Evolutionary conservation across 2,329 filamentous ascomycete species (phyloP).

Genomic region (Talaromyces funiculosus): DNA sequence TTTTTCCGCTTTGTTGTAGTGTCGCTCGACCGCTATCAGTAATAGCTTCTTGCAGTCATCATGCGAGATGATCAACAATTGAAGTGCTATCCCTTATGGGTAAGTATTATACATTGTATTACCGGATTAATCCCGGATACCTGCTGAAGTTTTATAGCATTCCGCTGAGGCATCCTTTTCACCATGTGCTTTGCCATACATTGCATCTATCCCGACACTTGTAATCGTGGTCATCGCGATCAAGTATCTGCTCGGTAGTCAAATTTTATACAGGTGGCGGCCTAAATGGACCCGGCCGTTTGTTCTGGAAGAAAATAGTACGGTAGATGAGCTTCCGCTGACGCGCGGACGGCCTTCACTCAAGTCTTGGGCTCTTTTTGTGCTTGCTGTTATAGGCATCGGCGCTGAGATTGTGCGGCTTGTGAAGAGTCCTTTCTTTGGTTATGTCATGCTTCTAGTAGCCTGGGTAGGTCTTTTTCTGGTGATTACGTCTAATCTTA

Average conservation of each 20-base stretch:
- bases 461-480: conserved; percentile 28
- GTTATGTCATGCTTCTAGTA: conserved; percentile 17
- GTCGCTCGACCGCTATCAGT: background rate
- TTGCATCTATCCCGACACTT: conserved; percentile 26
- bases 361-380: conserved; percentile 36
- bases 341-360: conserved; percentile 25
- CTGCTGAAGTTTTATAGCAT: conserved; percentile 24
- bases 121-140: background rate
- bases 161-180: conserved; percentile 32
- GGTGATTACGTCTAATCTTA: too few relatives aligned
- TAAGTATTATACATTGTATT: background rate
- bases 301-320: conserved; percentile 38
- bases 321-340: conserved; percentile 25
- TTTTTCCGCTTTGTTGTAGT: background rate
- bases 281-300: conserved; percentile 51
- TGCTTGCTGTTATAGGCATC: conserved; percentile 34
- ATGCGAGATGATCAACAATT: conserved; percentile 3
- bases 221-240: conserved; percentile 24
- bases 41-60: background rate
- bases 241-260: conserved; percentile 24
- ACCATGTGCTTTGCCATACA: conserved; percentile 30
- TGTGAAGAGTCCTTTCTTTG: conserved; percentile 19
- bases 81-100: conserved; percentile 16
- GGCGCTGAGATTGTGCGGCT: conserved; percentile 25
- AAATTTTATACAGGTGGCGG: conserved; percentile 22